phyloP scores from a whole-genome alignment of 1,139 yeast genomes.

The Taphrina sp. region DNA sequence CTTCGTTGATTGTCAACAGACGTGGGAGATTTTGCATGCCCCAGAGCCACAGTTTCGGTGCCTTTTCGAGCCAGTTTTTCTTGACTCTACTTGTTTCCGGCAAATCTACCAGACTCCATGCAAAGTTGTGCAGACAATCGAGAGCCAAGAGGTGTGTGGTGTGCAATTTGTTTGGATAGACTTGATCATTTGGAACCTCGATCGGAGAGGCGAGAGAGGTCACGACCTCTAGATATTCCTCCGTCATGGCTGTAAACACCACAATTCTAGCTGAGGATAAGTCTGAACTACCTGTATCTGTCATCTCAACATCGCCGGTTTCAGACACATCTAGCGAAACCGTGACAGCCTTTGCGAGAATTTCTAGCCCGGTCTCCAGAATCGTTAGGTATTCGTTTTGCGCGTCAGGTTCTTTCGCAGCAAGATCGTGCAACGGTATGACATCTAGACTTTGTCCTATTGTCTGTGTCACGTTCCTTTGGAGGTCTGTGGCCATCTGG shows the following conservation, averaged over 20 bases:
- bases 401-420: too few species aligned
- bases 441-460: too few species aligned
- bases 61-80: slow-evolving; percentile 19
- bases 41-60: slow-evolving; percentile 39
- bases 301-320: too few species aligned
- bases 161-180: slow-evolving; percentile 10
- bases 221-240: background rate
- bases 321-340: too few species aligned
- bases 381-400: background rate
- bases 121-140: slow-evolving; percentile 63
- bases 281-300: too few species aligned
- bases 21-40: background rate
- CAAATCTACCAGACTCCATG: slow-evolving; percentile 42
- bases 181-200: background rate
- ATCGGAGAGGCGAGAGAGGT: slow-evolving; percentile 2
- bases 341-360: too few species aligned
- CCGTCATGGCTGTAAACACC: background rate
- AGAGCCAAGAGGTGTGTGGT: slow-evolving; percentile 50
- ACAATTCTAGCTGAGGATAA: too few species aligned
- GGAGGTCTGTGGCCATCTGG: too few species aligned
- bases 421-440: too few species aligned
- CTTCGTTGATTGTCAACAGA: slow-evolving; percentile 9
- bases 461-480: too few species aligned
- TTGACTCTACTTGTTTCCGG: background rate
- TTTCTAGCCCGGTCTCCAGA: background rate